Base-by-base conservation (phyloP, 805 yeast species). In the Jamesozyma gamospora region DNA sequence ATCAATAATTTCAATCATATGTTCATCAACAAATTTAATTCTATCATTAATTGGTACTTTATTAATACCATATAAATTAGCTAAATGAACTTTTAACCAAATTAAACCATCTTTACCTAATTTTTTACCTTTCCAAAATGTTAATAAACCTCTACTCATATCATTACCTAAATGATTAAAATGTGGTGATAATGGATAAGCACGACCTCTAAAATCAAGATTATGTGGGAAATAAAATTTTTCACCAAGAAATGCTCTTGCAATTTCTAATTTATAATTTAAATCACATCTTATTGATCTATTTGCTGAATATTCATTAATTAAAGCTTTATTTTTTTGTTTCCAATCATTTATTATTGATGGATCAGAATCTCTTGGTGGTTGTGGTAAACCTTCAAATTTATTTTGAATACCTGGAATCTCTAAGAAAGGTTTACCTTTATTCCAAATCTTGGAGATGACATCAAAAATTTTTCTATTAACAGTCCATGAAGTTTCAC, bases 261-360 rank as follows among this genome's bases (percentile, higher is more conserved):
- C 97, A 55, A 92, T 86, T 60, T 92, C 98, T 38, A 92, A 64
- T 58, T 86, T 92, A 60, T 92, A 92, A 58, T 92, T 90, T 46
- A 84, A 71, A 61, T 88, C 96, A 65, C 98, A 92, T 60, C 98
- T 75, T 57, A 80, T 82, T 0, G 97, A 88, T 60, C 92, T 77
- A 45, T 72, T 69, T 17, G 80, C 67, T 10, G 82, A 74, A 44
- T 77, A 78, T 32, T 75, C 79, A 46, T 77, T 74, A 16, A 77
- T 69, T 8, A 74, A 51, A 28, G 66, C 69, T 41, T 77, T 78
- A 41, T 83, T 75, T 36, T 67, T 60, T 21, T 76, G 67, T 49
- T 78, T 78, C 74, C 92, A 84, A 36, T 76, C 80, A 41, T 77
- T 71, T 33, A 81, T 69, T 8, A 66, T 81, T 15, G 70, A 63